phyloP scores from a whole-genome alignment of 352 stramenopile genomes.

The Plasmopara viticola region DNA sequence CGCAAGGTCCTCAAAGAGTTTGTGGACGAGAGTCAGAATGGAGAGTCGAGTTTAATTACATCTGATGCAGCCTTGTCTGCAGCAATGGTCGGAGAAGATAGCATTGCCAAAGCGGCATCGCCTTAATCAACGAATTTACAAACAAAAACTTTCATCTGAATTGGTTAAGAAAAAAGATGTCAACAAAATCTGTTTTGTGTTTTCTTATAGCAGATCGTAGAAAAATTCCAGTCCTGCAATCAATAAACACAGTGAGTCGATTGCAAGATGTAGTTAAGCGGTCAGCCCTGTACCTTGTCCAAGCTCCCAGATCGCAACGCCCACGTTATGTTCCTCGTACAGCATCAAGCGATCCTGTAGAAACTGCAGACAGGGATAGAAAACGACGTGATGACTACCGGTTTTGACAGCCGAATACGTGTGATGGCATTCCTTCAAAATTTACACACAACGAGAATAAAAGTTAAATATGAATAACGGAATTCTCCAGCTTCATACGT shows the following conservation, averaged over 20 bases:
- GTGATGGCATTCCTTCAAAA: slow-evolving; percentile 56
- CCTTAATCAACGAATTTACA: neutral
- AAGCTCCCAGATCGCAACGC: slow-evolving; percentile 71
- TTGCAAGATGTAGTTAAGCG: too few species aligned
- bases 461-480: neutral
- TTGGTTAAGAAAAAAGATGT: too few species aligned
- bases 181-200: too few species aligned
- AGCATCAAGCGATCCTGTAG: slow-evolving; percentile 57
- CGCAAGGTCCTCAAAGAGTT: slow-evolving; percentile 74
- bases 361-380: slow-evolving; percentile 81
- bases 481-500: slow-evolving; percentile 24
- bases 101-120: neutral
- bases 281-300: slow-evolving; percentile 58
- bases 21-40: slow-evolving; percentile 45
- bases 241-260: too few species aligned
- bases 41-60: too few species aligned
- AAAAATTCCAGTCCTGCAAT: slow-evolving; percentile 68
- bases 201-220: slow-evolving; percentile 62
- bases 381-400: slow-evolving; percentile 40
- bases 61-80: too few species aligned
- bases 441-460: neutral
- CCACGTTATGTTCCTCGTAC: slow-evolving; percentile 41
- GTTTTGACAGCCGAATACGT: slow-evolving; percentile 32
- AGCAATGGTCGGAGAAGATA: neutral
- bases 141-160: too few species aligned